Evolutionary conservation across 1,139 yeast genomes (phyloP), one percentile per base, ranked within the genome.

Genomic region (Pneumocystis wakefieldiae): DNA sequence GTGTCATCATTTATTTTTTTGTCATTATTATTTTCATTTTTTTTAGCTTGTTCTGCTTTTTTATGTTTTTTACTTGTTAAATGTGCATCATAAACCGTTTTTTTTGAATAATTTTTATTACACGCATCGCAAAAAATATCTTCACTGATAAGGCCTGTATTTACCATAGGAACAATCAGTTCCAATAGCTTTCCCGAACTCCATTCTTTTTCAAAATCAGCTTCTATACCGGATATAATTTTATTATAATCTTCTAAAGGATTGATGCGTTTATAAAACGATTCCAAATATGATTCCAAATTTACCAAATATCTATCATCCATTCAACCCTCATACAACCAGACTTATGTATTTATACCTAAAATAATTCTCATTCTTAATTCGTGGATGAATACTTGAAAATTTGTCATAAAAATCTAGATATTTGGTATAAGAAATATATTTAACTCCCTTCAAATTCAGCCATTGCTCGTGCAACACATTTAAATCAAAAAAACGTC

Each of bases 21-120:
- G 10, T 42, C n/a, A 3, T 29, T 57, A 15, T 53, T 53, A 29
- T 7, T 2, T 53, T 19, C 37, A 19, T 24, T 38, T 48, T 36
- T 15, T 37, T 35, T n/a, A 2, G 62, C 38, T 12, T 55, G 19
- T 19, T 61, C 65, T 6, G 64, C 64, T 68, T 84, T 85, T 65
- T 78, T 74, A 72, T 92, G 97, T 69, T 85, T 86, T 71, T 87
- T 87, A 0, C 97, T 96, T 1, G 71, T 68, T 39, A 89, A 73
- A 76, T 92, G 97, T 1, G 81, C 84, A 10, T 79, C 75, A 70
- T 78, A 90, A 0, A 88, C 94, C 0, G 89, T 75, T 42, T 76
- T 76, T 63, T 85, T 86, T 14, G 87, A 76, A 72, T 89, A 90
- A 41, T 71, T 65, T 70, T 83, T 86, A 53, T 80, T 78, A 72